Base-by-base conservation (phyloP, 345 rosid genomes). In the Ceriops zippeliana region DNA sequence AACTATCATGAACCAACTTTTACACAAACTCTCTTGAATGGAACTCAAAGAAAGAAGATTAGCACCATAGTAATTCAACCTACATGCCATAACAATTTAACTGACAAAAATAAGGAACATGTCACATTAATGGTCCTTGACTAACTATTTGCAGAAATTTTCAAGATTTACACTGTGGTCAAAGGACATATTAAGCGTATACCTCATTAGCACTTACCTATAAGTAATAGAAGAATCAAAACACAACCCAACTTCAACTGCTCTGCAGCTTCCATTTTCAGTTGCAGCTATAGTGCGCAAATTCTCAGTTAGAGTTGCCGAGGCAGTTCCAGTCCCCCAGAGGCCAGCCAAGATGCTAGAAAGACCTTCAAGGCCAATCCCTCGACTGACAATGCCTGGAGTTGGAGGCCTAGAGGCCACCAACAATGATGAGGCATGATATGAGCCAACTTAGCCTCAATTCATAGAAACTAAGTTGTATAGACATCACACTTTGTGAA, bases 291-390 rank as follows among this genome's bases (percentile, higher is more conserved):
- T 86, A 21, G 99, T 95, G 78, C 91, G 99, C 77, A 95, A 96
- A 59, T 95, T 95, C 83, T 95, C 97, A 17, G 99, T 91, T 58
- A 95, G 79, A 5, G 97, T 88, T 21, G 92, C 83, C 21, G 97
- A 95, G 58, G 97, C 99, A 37, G 91, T 91, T 81, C 99, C 99
- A 21, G 87, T 91, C 32, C 99, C 99, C 97, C 99, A 95, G 13
- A 95, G 84, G 82, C 99, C 99, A 58, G 99, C 99, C 84, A 95
- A 70, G 83, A 95, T 63, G 71, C 97, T 89, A 52, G 86, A 83
- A 69, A 91, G 75, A 34, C 99, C 99, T 81, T 95, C 99, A 57
- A 95, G 95, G 73, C 99, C 97, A 65, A 95, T 91, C 31, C 90
- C 97, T 58, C 97, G 87, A 71, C 96, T 89, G 60, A 95, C 83